A percentile compares a stretch with the other conserved stretches of the same genome.
These are phyloP conservation scores for Geosmithia putterillii DNA, from an alignment of 2,329 filamentous ascomycete genomes.

Conservation along the genomic window DNA sequence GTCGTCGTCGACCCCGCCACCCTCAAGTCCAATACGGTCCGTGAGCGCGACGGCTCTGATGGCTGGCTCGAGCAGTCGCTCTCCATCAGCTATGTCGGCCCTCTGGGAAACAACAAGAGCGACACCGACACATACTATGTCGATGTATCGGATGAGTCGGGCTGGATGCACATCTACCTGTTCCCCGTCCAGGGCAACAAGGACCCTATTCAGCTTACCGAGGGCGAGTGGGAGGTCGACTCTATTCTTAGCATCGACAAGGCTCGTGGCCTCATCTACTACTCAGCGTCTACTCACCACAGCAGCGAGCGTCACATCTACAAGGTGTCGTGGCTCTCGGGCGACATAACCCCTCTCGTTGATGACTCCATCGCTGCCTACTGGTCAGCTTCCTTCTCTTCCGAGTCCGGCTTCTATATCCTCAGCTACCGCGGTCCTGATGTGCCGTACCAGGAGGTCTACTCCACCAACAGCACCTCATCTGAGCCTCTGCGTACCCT, in stretches of 20 bases:
- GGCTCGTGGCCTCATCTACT: slow-evolving; percentile 45
- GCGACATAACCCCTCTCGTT: slow-evolving; percentile 45
- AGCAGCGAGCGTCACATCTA: slow-evolving; percentile 57
- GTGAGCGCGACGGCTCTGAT: slow-evolving; percentile 43
- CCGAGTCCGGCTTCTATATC: slow-evolving; percentile 50
- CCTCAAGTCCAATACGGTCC: slow-evolving; percentile 31
- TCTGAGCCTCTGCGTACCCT: slow-evolving; percentile 41
- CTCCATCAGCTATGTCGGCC: slow-evolving; percentile 42
- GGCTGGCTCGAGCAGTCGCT: slow-evolving; percentile 52
- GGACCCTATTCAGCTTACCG: slow-evolving; percentile 43
- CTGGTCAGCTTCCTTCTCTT: slow-evolving; percentile 55
- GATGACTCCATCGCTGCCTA: slow-evolving; percentile 45
- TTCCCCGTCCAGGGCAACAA: slow-evolving; percentile 37
- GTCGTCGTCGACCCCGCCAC: slow-evolving; percentile 43
- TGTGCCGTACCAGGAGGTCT: slow-evolving; percentile 58
- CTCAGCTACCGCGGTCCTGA: slow-evolving; percentile 53
- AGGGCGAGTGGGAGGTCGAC: slow-evolving; percentile 54
- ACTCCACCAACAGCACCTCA: slow-evolving; percentile 37
- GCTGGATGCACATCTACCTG: slow-evolving; percentile 60
- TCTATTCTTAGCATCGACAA: slow-evolving; percentile 47
- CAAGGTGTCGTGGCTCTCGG: slow-evolving; percentile 46
- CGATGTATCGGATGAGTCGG: slow-evolving; percentile 53
- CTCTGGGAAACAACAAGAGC: slow-evolving; percentile 11
- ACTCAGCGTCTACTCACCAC: slow-evolving; percentile 51
- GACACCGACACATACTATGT: slow-evolving; percentile 41